Conservation (phyloP, 495 filamentous ascomycete species). For the Penicillium ucsense region DNA sequence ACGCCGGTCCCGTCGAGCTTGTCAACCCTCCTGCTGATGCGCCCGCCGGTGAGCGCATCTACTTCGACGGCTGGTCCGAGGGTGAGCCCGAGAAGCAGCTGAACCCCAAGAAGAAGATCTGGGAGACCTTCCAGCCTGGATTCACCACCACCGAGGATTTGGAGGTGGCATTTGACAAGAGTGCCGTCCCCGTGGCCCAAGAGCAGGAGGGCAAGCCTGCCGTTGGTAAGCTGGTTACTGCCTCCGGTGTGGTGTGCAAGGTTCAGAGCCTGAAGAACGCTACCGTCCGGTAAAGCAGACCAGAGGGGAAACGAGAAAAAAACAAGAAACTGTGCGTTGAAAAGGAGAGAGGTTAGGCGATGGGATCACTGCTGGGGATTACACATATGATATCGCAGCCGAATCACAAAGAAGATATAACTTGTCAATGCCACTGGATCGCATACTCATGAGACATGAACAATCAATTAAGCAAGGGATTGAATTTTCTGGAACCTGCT, state of each 20-base stretch:
- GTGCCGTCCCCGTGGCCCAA: conserved; percentile 48
- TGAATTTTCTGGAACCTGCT: no score
- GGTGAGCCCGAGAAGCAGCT: conserved; percentile 85
- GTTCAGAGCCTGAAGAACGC: conserved; percentile 66
- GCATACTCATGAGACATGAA: conserved; percentile 26
- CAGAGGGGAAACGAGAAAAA: neutral
- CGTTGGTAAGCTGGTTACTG: conserved; percentile 59
- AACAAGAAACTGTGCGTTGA: neutral
- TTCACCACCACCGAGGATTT: conserved; percentile 74
- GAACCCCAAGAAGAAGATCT: conserved; percentile 99
- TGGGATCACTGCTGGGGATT: no score
- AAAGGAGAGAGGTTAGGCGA: no score
- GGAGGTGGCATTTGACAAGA: conserved; percentile 70
- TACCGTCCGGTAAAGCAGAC: conserved; percentile 45
- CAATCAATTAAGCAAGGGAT: conserved; percentile 7
- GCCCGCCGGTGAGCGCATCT: conserved; percentile 73
- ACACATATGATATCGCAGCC: neutral
- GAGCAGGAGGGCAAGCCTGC: conserved; percentile 53
- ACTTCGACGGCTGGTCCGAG: conserved; percentile 81
- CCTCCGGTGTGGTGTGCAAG: conserved; percentile 61
- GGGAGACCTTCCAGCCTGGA: conserved; percentile 90
- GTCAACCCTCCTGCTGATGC: conserved; percentile 76
- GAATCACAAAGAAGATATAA: conserved; percentile 7
- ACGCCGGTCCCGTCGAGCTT: conserved; percentile 86
- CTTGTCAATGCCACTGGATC: conserved; percentile 3